Conservation (phyloP, 495 filamentous ascomycete species). For the Talaromyces stipitatus region DNA sequence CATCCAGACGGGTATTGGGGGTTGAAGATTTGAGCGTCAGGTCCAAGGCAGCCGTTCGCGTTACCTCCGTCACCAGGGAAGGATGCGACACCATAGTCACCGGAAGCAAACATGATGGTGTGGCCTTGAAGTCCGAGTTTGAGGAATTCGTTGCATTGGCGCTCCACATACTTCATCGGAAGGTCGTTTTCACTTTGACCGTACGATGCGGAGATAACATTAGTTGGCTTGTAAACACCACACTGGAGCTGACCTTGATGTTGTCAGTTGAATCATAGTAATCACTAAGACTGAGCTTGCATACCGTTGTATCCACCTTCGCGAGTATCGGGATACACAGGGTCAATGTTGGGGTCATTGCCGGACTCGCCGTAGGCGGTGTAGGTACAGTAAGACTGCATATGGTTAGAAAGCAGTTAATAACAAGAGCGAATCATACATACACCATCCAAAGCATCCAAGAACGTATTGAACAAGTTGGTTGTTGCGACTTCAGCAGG, state of each 20-base stretch:
- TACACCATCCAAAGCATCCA: slow-evolving; percentile 48
- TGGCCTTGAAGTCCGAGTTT: slow-evolving; percentile 40
- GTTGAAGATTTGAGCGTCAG: slow-evolving; percentile 22
- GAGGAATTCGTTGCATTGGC: slow-evolving; percentile 35
- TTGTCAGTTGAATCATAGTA: neutral
- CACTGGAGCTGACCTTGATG: slow-evolving; percentile 31
- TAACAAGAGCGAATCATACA: neutral
- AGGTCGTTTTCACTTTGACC: slow-evolving; percentile 28
- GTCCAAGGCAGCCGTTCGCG: slow-evolving; percentile 7
- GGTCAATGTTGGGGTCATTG: slow-evolving; percentile 17
- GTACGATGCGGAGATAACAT: slow-evolving; percentile 43
- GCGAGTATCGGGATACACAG: slow-evolving; percentile 35
- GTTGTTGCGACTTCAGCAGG: slow-evolving; percentile 28
- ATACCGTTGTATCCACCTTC: slow-evolving; percentile 42
- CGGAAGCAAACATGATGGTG: slow-evolving; percentile 31
- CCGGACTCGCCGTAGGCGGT: slow-evolving; percentile 39
- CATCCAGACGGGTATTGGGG: slow-evolving; percentile 32
- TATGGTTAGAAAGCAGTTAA: neutral
- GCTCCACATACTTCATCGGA: slow-evolving; percentile 26
- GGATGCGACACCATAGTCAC: slow-evolving; percentile 32
- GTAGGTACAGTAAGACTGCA: slow-evolving; percentile 4
- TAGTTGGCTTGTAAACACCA: slow-evolving; percentile 32
- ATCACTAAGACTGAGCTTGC: neutral
- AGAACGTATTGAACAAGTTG: slow-evolving; percentile 41
- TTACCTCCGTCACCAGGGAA: slow-evolving; percentile 17